A percentile compares a stretch with the other conserved stretches of the same genome.
phyloP scores from a whole-genome alignment of 2,329 filamentous ascomycete species.

The Botrytis sinoallii region DNA sequence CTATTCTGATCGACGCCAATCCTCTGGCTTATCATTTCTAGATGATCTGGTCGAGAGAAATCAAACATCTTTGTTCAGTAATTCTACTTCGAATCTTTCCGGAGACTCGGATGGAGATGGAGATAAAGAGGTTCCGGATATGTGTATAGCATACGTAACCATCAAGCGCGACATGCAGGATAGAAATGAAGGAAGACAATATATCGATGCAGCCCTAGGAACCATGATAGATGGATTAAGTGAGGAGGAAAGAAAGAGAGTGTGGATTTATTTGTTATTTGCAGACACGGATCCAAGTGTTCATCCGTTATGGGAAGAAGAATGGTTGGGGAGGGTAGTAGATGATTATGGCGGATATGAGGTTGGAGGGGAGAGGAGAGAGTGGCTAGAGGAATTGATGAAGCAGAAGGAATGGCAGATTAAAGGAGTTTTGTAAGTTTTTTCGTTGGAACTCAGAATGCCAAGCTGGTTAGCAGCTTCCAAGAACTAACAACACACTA shows the following conservation, averaged over 20 bases:
- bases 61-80: background rate
- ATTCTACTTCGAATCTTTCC: background rate
- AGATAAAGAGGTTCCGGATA: slow-evolving; percentile 14
- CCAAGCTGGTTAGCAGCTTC: background rate
- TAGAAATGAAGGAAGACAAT: slow-evolving; percentile 23
- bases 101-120: background rate
- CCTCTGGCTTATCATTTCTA: slow-evolving; percentile 21
- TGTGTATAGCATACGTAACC: slow-evolving; percentile 24
- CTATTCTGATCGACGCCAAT: slow-evolving; percentile 24
- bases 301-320: slow-evolving; percentile 9
- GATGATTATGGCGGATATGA: slow-evolving; percentile 13
- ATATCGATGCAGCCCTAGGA: slow-evolving; percentile 26
- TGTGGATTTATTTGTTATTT: slow-evolving; percentile 4
- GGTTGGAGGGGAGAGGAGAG: background rate
- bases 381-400: background rate
- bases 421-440: slow-evolving; percentile 8
- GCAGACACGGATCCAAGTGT: slow-evolving; percentile 1
- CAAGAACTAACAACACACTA: slow-evolving; percentile 13
- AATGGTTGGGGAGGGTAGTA: background rate
- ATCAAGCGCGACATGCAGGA: slow-evolving; percentile 17
- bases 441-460: too few species aligned
- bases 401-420: slow-evolving; percentile 8
- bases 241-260: slow-evolving; percentile 24
- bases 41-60: background rate
- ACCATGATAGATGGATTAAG: slow-evolving; percentile 30